Conservation (phyloP, 2,329 filamentous ascomycete genomes). For the Ophiocordyceps camponoti-rufipedis region DNA sequence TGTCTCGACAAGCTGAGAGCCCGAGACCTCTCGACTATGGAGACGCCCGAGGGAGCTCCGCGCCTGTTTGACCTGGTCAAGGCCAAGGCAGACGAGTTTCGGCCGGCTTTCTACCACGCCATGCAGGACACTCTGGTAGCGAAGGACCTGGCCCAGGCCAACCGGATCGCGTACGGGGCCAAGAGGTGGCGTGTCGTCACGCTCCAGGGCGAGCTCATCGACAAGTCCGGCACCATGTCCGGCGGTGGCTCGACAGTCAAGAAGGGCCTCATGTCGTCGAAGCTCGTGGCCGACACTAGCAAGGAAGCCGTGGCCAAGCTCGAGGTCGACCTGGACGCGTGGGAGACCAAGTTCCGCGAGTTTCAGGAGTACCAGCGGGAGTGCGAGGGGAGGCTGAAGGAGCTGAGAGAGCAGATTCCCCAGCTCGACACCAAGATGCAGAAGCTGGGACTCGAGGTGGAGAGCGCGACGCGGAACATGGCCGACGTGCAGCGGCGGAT, state of each 20-base stretch:
- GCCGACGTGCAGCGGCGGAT: conserved; percentile 70
- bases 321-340: conserved; percentile 67
- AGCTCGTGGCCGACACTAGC: conserved; percentile 68
- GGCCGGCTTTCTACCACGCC: conserved; percentile 84
- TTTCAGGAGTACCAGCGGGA: conserved; percentile 75
- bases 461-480: conserved; percentile 71
- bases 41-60: conserved; percentile 83
- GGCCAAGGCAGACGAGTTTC: conserved; percentile 72
- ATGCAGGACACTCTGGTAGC: conserved; percentile 92
- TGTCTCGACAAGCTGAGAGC: conserved; percentile 73
- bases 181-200: conserved; percentile 94
- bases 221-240: conserved; percentile 97
- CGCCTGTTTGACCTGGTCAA: conserved; percentile 85
- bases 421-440: conserved; percentile 78
- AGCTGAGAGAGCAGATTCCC: conserved; percentile 63
- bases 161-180: conserved; percentile 88
- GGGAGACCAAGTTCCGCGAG: conserved; percentile 67
- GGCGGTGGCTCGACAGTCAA: conserved; percentile 85
- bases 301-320: conserved; percentile 81
- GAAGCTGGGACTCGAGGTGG: conserved; percentile 75
- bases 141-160: conserved; percentile 82
- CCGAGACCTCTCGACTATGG: conserved; percentile 60
- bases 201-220: conserved; percentile 84
- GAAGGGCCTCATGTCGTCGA: conserved; percentile 91
- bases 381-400: conserved; percentile 53